Percentiles rank a stretch among this genome's conserved stretches.
These are phyloP conservation scores for Botrytis aclada DNA, from an alignment of 2,329 filamentous ascomycete genomes.

Conservation along the genomic window DNA sequence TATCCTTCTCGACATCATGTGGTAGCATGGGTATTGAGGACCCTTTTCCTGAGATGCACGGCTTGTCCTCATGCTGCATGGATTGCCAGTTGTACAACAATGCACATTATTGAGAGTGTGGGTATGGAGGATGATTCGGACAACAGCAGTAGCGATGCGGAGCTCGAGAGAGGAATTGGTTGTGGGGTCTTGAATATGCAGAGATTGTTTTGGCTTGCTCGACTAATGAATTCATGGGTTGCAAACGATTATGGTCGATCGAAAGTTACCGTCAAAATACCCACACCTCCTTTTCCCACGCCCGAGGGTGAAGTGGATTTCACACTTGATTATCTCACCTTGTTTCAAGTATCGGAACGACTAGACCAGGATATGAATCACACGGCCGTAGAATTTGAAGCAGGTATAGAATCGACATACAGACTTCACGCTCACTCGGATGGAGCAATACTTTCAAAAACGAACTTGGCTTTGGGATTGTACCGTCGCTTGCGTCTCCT, in stretches of 20 bases:
- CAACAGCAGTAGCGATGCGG: neutral
- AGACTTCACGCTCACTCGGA: neutral
- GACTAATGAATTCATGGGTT: conserved; percentile 14
- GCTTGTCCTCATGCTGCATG: conserved; percentile 33
- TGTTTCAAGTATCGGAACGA: conserved; percentile 14
- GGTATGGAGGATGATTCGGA: conserved; percentile 22
- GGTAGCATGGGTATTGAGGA: conserved; percentile 29
- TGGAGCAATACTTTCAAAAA: conserved; percentile 13
- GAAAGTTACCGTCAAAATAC: conserved; percentile 11
- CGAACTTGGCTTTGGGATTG: conserved; percentile 8
- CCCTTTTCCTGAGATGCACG: conserved; percentile 33
- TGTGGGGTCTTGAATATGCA: conserved; percentile 15
- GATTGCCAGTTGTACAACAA: conserved; percentile 31
- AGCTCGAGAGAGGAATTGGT: neutral
- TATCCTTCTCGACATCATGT: conserved; percentile 28
- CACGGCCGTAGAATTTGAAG: conserved; percentile 4
- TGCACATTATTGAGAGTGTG: conserved; percentile 34
- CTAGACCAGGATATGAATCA: conserved; percentile 12
- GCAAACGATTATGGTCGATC: conserved; percentile 16
- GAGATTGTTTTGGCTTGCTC: conserved; percentile 10
- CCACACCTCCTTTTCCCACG: neutral
- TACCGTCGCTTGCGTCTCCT: conserved; percentile 15
- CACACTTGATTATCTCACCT: conserved; percentile 9
- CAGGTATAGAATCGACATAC: neutral
- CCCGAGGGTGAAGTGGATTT: neutral